phyloP scores from a whole-genome alignment of 2,329 filamentous ascomycete species.

The Aspergillus sp. region DNA sequence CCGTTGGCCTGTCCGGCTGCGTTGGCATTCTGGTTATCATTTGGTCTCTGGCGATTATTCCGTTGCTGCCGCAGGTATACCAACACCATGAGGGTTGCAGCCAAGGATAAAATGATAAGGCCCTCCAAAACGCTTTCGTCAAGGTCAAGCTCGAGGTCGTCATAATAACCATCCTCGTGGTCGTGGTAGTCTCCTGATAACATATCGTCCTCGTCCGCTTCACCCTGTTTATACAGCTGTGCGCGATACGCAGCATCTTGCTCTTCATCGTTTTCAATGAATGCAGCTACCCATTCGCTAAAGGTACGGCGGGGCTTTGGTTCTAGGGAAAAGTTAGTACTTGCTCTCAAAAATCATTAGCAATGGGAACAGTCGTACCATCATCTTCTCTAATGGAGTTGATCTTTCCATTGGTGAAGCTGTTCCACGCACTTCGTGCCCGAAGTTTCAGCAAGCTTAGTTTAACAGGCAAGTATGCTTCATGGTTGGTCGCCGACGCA shows the following conservation, averaged over 20 bases:
- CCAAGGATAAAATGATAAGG: constrained; percentile 76
- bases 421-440: constrained; percentile 89
- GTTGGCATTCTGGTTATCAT: constrained; percentile 31
- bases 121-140: constrained; percentile 83
- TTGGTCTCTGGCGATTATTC: constrained; percentile 35
- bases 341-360: constrained; percentile 2
- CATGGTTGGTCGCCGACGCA: constrained; percentile 84
- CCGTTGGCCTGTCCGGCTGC: constrained; percentile 24
- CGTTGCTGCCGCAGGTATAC: constrained; percentile 68
- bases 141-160: constrained; percentile 62
- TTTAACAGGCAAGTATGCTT: constrained; percentile 91
- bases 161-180: constrained; percentile 54
- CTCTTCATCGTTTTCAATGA: constrained; percentile 70
- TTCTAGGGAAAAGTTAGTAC: constrained; percentile 49
- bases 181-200: constrained; percentile 28
- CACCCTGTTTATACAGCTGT: constrained; percentile 45
- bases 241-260: constrained; percentile 65
- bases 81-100: constrained; percentile 70
- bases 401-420: constrained; percentile 81
- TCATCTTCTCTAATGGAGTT: constrained; percentile 91
- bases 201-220: constrained; percentile 36
- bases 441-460: constrained; percentile 84
- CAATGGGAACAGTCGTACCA: constrained; percentile 54
- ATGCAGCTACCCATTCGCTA: constrained; percentile 82
- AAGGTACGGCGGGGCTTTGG: constrained; percentile 73